These are phyloP conservation scores for Climacium dendroides DNA, from an alignment of 225 moss, liverwort and hornwort species.

Conservation along the genomic window DNA sequence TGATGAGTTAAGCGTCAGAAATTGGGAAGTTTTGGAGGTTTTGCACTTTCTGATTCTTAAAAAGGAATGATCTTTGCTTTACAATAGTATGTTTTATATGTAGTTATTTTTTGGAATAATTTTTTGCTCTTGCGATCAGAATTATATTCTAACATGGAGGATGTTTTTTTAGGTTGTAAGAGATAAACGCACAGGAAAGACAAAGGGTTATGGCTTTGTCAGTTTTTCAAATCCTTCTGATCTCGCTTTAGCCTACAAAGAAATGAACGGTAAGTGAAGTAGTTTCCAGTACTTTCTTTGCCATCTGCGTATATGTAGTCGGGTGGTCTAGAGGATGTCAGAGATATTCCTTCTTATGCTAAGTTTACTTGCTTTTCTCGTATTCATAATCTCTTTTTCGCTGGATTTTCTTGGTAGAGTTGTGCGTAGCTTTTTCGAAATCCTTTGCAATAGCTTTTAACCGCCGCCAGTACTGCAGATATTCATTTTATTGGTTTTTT, in stretches of 20 bases:
- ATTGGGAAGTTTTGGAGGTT: not conserved
- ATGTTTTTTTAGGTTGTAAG: slow-evolving; percentile 67
- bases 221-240: slow-evolving; percentile 96
- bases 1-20: not conserved
- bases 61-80: not conserved
- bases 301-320: not conserved
- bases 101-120: not conserved
- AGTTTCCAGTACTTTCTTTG: not conserved
- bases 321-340: not conserved
- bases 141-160: slow-evolving; percentile 32
- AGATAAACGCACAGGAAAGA: slow-evolving; percentile 97
- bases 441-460: not conserved
- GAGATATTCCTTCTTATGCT: not conserved
- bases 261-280: slow-evolving; percentile 73
- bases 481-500: not conserved
- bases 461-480: not conserved
- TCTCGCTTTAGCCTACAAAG: slow-evolving; percentile 89
- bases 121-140: slow-evolving; percentile 4
- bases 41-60: not conserved
- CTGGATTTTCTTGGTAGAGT: not conserved
- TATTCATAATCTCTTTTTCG: not conserved
- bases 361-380: not conserved
- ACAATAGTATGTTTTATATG: not conserved
- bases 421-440: not conserved
- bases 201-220: slow-evolving; percentile 96